Conservation (phyloP, 2,329 filamentous ascomycete species). For the Cercospora beticola region DNA sequence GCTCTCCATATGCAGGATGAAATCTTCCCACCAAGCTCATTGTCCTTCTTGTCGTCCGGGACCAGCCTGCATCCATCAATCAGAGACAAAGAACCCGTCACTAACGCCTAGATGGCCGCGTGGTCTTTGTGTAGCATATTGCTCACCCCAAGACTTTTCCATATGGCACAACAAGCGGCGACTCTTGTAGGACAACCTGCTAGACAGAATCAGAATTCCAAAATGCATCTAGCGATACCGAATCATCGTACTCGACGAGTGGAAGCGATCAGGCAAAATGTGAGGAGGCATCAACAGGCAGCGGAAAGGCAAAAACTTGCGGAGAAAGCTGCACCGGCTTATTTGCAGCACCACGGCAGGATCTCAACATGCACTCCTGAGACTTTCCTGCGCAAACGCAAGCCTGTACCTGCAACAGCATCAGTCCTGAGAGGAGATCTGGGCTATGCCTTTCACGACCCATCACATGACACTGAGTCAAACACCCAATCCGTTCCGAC, state of each 20-base stretch:
- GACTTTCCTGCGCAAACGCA: neutral
- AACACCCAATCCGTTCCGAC: neutral
- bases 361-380: neutral
- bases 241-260: neutral
- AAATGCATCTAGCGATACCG: neutral
- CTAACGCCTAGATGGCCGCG: neutral
- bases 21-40: neutral
- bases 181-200: neutral
- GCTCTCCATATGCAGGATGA: neutral
- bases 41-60: neutral
- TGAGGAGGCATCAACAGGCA: neutral
- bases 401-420: neutral
- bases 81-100: neutral
- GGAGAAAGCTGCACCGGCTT: neutral
- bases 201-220: neutral
- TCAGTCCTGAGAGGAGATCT: neutral
- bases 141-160: neutral
- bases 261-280: neutral
- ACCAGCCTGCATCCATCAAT: neutral
- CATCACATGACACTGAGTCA: neutral
- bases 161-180: neutral
- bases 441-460: neutral
- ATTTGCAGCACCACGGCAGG: neutral
- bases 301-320: neutral
- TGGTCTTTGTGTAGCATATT: neutral